Percentiles rank a stretch among this genome's conserved stretches.
Conservation (phyloP, 192 early-diverging fungal species). For the Rhizophagus sp. region DNA sequence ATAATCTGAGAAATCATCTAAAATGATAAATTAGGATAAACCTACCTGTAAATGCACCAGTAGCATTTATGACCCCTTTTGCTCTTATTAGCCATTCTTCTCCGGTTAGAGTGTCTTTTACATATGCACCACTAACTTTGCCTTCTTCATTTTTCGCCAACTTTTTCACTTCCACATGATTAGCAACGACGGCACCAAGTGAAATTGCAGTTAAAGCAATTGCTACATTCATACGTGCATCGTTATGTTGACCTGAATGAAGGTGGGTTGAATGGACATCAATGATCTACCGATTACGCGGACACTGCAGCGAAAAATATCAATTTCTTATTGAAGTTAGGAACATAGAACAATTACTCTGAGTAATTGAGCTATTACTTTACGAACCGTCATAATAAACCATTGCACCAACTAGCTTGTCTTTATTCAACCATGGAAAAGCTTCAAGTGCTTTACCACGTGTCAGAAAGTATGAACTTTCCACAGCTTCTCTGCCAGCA, state of each 20-base stretch:
- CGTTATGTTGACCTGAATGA: slow-evolving; percentile 86
- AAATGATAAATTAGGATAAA: neutral
- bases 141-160: slow-evolving; percentile 74
- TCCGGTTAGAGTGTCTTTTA: slow-evolving; percentile 84
- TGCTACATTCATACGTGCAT: slow-evolving; percentile 95
- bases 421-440: slow-evolving; percentile 93
- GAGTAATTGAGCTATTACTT: neutral
- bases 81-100: slow-evolving; percentile 83
- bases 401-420: slow-evolving; percentile 87
- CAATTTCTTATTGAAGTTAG: slow-evolving; percentile 3
- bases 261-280: neutral
- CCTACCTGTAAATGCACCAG: slow-evolving; percentile 67
- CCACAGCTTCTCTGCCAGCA: slow-evolving; percentile 81
- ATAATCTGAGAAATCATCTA: too few species aligned
- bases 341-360: slow-evolving; percentile 12
- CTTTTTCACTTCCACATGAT: slow-evolving; percentile 87
- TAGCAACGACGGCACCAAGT: slow-evolving; percentile 89
- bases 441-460: slow-evolving; percentile 86
- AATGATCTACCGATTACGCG: slow-evolving; percentile 8
- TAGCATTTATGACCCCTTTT: slow-evolving; percentile 95
- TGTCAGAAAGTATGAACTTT: slow-evolving; percentile 82
- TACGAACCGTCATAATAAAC: slow-evolving; percentile 90
- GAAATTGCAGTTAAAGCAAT: slow-evolving; percentile 87
- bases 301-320: slow-evolving; percentile 10
- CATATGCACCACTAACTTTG: slow-evolving; percentile 72